phyloP scores from a whole-genome alignment of 139 green algal genomes.

The Chlamydomonas incerta region DNA sequence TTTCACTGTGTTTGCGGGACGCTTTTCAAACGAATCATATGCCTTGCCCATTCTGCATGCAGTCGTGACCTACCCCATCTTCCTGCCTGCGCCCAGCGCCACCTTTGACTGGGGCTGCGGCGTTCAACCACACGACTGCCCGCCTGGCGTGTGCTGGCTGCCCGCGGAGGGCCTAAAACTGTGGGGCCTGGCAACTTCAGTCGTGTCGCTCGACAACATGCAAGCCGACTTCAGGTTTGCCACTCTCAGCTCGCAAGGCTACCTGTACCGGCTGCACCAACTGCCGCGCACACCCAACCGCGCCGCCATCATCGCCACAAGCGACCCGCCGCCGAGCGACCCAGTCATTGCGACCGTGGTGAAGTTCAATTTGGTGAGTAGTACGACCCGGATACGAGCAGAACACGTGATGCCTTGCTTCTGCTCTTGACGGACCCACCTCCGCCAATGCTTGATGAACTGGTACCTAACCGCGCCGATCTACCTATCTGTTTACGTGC shows the following conservation, averaged over 20 bases:
- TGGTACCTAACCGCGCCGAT: too few species aligned
- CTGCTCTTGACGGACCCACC: too few species aligned
- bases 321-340: background rate
- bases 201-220: constrained; percentile 19
- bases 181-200: constrained; percentile 29
- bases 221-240: constrained; percentile 10
- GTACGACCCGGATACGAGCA: too few species aligned
- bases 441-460: too few species aligned
- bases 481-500: too few species aligned
- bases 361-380: constrained; percentile 24
- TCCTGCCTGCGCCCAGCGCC: constrained; percentile 25
- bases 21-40: too few species aligned
- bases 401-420: too few species aligned
- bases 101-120: constrained; percentile 31
- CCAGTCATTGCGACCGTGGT: background rate
- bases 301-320: background rate
- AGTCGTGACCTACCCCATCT: constrained; percentile 34
- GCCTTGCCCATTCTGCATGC: background rate
- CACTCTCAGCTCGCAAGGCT: background rate
- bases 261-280: constrained; percentile 20
- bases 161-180: constrained; percentile 1
- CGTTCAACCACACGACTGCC: constrained; percentile 21
- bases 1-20: too few species aligned
- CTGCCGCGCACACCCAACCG: background rate
- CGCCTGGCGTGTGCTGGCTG: constrained; percentile 21